Percentiles rank a stretch among this genome's conserved stretches.
Evolutionary conservation across 2,329 filamentous ascomycete species (phyloP).

Genomic region (Penicillium sp.): DNA sequence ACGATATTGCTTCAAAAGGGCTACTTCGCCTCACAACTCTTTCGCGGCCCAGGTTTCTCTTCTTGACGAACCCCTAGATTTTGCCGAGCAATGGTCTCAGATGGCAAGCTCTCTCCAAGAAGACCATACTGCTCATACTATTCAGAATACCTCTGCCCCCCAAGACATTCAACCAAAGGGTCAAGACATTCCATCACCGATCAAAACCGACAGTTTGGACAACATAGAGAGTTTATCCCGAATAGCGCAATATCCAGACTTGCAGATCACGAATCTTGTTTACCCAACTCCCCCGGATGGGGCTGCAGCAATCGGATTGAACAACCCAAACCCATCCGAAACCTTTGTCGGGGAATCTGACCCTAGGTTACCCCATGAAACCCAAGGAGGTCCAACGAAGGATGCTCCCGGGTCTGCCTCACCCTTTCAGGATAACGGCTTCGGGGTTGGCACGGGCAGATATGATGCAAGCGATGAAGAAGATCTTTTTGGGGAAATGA

Average conservation of each 20-base stretch:
- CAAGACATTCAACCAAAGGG: slow-evolving; percentile 26
- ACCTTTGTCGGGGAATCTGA: slow-evolving; percentile 31
- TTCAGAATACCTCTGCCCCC: slow-evolving; percentile 15
- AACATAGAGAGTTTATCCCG: slow-evolving; percentile 40
- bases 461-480: slow-evolving; percentile 48
- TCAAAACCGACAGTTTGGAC: slow-evolving; percentile 27
- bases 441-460: slow-evolving; percentile 38
- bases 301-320: slow-evolving; percentile 33
- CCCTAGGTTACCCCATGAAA: slow-evolving; percentile 18
- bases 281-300: slow-evolving; percentile 55
- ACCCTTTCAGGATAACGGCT: slow-evolving; percentile 13
- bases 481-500: slow-evolving; percentile 57
- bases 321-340: slow-evolving; percentile 30
- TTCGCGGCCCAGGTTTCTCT: slow-evolving; percentile 21
- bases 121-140: slow-evolving; percentile 20
- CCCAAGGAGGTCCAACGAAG: slow-evolving; percentile 18
- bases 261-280: slow-evolving; percentile 44
- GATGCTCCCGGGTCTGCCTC: slow-evolving; percentile 17
- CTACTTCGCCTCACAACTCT: slow-evolving; percentile 17
- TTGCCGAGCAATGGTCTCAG: slow-evolving; percentile 42
- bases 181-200: slow-evolving; percentile 23
- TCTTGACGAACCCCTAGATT: slow-evolving; percentile 40
- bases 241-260: slow-evolving; percentile 39
- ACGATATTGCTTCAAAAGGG: slow-evolving; percentile 41
- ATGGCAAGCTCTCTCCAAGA: slow-evolving; percentile 24